Evolutionary conservation across 768 basidiomycete genomes (phyloP).

Genomic region (Leccinum truebloodii): DNA sequence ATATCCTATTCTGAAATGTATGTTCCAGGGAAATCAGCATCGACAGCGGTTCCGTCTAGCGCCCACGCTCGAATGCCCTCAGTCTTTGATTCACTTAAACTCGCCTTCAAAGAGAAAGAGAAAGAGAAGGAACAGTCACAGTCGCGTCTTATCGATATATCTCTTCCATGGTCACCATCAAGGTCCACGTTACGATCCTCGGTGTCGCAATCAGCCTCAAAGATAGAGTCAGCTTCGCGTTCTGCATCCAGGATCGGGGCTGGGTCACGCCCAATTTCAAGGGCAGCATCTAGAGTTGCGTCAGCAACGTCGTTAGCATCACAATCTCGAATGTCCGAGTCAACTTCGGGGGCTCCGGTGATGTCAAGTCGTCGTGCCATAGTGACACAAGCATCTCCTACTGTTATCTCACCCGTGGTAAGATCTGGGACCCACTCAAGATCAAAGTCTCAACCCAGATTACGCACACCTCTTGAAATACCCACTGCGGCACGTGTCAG

Average conservation of each 20-base stretch:
- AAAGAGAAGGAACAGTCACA: constrained; percentile 31
- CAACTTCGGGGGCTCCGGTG: not conserved
- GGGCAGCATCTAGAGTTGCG: constrained; percentile 7
- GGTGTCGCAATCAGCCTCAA: constrained; percentile 17
- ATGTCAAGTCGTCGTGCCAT: not conserved
- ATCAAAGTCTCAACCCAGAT: constrained; percentile 39
- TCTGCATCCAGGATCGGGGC: constrained; percentile 21
- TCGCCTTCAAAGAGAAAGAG: constrained; percentile 25
- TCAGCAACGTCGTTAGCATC: constrained; percentile 1
- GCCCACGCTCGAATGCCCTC: constrained; percentile 20
- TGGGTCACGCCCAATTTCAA: constrained; percentile 18
- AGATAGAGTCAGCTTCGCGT: constrained; percentile 16
- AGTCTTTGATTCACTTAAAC: constrained; percentile 21
- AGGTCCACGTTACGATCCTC: constrained; percentile 17
- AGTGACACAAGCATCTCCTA: not conserved
- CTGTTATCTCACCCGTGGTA: not conserved
- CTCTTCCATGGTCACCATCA: constrained; percentile 36
- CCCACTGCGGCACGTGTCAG: constrained; percentile 15
- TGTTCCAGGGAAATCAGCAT: constrained; percentile 37
- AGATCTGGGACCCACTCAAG: constrained; percentile 24
- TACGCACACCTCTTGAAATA: constrained; percentile 15
- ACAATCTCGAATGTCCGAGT: constrained; percentile 2
- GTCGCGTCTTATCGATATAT: constrained; percentile 35
- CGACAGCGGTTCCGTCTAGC: constrained; percentile 17
- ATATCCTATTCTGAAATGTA: not conserved